phyloP scores from a whole-genome alignment of 208 protist species.

The Trichomonas vaginalis region DNA sequence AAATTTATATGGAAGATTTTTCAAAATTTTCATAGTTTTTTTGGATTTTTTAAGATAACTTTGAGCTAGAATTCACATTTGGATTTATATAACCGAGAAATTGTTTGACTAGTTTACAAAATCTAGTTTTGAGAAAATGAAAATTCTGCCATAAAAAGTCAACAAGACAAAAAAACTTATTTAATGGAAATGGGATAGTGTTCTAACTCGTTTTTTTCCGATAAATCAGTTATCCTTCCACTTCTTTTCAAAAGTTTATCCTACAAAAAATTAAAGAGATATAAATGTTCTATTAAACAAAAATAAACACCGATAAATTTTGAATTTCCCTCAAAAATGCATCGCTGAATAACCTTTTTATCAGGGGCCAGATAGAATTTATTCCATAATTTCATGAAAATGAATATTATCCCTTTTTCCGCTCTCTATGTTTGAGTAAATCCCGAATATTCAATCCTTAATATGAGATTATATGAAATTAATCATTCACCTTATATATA shows the following conservation, averaged over 20 bases:
- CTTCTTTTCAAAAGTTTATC: neutral
- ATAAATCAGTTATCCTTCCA: neutral
- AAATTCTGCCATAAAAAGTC: neutral
- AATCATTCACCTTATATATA: neutral
- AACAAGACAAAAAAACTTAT: neutral
- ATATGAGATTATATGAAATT: neutral
- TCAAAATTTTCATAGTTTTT: neutral
- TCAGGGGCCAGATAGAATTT: too few relatives aligned
- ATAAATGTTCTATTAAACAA: too few relatives aligned
- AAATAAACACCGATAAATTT: too few relatives aligned
- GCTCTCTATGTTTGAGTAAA: too few relatives aligned
- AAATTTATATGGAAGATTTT: neutral
- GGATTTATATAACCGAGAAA: too few relatives aligned
- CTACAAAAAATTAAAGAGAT: neutral
- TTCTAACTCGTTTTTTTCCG: neutral
- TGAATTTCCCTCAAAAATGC: too few relatives aligned
- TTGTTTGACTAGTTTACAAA: neutral
- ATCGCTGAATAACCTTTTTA: too few relatives aligned
- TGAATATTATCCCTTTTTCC: too few relatives aligned
- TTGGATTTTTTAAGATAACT: too few relatives aligned
- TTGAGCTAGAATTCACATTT: too few relatives aligned
- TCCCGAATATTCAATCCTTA: too few relatives aligned
- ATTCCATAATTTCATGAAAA: too few relatives aligned
- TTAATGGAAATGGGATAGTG: neutral
- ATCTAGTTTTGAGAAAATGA: neutral